phyloP scores from a whole-genome alignment of 352 stramenopile species.

The Phytophthora aleatoria region DNA sequence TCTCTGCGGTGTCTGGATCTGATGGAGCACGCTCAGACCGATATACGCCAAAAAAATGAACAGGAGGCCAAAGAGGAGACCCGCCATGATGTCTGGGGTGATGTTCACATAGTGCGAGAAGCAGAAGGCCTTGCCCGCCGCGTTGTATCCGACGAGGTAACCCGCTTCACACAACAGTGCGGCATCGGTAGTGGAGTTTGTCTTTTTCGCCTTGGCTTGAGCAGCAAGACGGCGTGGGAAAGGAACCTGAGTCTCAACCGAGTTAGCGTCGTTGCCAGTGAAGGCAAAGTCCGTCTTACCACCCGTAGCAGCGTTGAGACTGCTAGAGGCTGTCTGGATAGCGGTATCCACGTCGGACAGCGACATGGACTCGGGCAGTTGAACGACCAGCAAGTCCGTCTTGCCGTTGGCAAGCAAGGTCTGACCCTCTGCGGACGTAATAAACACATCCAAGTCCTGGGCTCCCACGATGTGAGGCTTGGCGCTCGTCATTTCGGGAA shows the following conservation, averaged over 20 bases:
- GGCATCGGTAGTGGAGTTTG: conserved; percentile 20
- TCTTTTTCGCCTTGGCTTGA: conserved; percentile 29
- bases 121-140: conserved; percentile 74
- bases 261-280: conserved; percentile 52
- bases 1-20: conserved; percentile 76
- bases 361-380: conserved; percentile 40
- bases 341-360: conserved; percentile 46
- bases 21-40: conserved; percentile 66
- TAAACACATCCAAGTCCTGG: conserved; percentile 37
- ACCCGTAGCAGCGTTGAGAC: conserved; percentile 40
- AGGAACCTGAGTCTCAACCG: conserved; percentile 31
- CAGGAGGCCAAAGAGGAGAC: conserved; percentile 78
- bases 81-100: conserved; percentile 77
- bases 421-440: conserved; percentile 33
- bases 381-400: conserved; percentile 69
- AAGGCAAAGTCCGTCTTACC: conserved; percentile 65
- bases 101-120: conserved; percentile 88
- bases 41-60: conserved; percentile 84
- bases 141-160: conserved; percentile 60
- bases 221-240: conserved; percentile 40
- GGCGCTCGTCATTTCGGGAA: conserved; percentile 24
- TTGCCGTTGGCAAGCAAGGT: conserved; percentile 54
- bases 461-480: conserved; percentile 33
- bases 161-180: conserved; percentile 63
- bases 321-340: conserved; percentile 46